A percentile compares a stretch with the other conserved stretches of the same genome.
These are phyloP conservation scores for Leishmania braziliensis DNA, from an alignment of 208 protist genomes.

Conservation along the genomic window DNA sequence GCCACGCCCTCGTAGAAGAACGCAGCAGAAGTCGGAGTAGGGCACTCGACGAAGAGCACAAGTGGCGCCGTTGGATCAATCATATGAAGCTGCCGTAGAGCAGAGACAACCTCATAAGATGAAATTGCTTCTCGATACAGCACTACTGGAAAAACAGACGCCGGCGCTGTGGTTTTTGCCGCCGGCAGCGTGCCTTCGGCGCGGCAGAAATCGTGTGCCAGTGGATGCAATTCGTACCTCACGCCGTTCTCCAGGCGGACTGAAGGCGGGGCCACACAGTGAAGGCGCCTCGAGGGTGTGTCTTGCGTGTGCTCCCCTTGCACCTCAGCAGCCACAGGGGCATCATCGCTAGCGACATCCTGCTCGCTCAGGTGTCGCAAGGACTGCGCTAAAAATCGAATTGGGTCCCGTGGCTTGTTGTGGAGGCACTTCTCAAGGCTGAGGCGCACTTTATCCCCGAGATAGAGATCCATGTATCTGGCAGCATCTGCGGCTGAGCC, in stretches of 20 bases:
- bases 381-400: constrained; percentile 56
- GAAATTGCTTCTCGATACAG: constrained; percentile 19
- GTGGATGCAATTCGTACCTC: constrained; percentile 11
- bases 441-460: constrained; percentile 51
- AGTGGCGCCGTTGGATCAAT: constrained; percentile 19
- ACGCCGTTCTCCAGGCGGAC: not conserved
- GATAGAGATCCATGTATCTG: constrained; percentile 53
- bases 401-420: constrained; percentile 46
- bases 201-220: constrained; percentile 13
- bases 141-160: constrained; percentile 13
- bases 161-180: not conserved
- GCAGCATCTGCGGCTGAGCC: constrained; percentile 15
- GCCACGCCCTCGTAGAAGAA: constrained; percentile 78
- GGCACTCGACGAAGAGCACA: constrained; percentile 69
- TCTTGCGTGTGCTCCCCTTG: not conserved
- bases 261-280: not conserved
- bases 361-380: constrained; percentile 19
- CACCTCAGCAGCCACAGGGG: not conserved
- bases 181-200: not conserved
- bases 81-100: constrained; percentile 18
- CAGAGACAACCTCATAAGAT: constrained; percentile 28
- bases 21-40: constrained; percentile 41
- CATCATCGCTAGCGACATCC: not conserved
- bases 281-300: not conserved
- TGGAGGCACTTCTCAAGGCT: constrained; percentile 58